Conservation (phyloP, 225 moss, liverwort and hornwort genomes). For the Sphagnum contortum region DNA sequence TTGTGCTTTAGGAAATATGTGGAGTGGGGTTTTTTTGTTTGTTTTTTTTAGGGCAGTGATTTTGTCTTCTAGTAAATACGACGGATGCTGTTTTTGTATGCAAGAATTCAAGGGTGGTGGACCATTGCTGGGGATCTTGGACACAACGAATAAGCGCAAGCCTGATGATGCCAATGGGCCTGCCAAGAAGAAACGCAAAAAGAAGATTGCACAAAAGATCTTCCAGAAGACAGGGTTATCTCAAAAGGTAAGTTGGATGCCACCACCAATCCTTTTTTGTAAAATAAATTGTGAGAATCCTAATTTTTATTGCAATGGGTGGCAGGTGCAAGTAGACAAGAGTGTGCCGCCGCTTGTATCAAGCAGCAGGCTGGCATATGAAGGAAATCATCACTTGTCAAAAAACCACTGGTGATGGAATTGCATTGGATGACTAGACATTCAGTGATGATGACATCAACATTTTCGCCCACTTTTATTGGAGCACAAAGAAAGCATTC, state of each 20-base stretch:
- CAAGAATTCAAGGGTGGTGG: background rate
- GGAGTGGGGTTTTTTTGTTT: too few relatives aligned
- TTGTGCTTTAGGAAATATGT: too few relatives aligned
- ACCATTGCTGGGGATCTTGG: background rate
- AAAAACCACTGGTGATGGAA: conserved; percentile 3
- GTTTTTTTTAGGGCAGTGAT: too few relatives aligned
- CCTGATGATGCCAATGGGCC: background rate
- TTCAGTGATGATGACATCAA: conserved; percentile 13
- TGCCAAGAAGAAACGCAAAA: conserved; percentile 1
- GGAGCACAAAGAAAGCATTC: conserved; percentile 52
- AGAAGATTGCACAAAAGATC: background rate
- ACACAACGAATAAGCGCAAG: background rate
- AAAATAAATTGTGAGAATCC: too few relatives aligned
- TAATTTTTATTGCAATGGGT: too few relatives aligned
- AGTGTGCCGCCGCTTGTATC: too few relatives aligned
- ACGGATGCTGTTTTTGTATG: background rate
- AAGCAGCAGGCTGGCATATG: too few relatives aligned
- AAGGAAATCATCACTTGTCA: too few relatives aligned
- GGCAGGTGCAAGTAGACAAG: too few relatives aligned
- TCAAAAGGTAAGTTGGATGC: too few relatives aligned
- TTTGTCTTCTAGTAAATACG: too few relatives aligned
- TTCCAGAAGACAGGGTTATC: background rate
- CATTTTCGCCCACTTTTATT: conserved; percentile 52
- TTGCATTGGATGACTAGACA: conserved; percentile 5
- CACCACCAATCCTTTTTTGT: too few relatives aligned